Base-by-base conservation (phyloP, 2,329 filamentous ascomycete species). In the Stagonosporopsis tanaceti region DNA sequence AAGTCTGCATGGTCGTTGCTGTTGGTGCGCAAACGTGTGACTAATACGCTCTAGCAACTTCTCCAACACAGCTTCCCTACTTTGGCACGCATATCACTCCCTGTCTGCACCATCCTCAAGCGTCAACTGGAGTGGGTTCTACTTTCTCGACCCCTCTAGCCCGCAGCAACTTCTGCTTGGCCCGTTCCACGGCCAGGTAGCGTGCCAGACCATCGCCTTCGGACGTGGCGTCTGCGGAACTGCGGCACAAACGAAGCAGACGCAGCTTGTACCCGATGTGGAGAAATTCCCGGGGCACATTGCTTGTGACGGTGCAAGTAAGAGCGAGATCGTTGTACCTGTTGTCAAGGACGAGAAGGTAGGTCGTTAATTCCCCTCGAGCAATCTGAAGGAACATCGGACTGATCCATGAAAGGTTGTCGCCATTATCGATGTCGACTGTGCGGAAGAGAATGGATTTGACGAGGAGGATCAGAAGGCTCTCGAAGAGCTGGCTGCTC, bases 281-380 rank as follows among this genome's bases (percentile, higher is more conserved):
- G 87, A 91, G 40, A 70, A 78, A 48, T 94, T 94, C 69, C 89
- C 89, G 0, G 91, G 90, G 2, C 91, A 94, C 72, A 93, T 95
- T 70, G 90, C 91, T 9, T 94, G 91, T 73, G 91, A 95, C 74
- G 85, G 85, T 4, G 88, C 86, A 55, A 91, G 86, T 68, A 85
- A 81, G 78, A 93, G 91, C 72, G 91, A 95, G 80, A 88, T 95
- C 72, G 91, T 95, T 17, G 91, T 94, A 46, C 91, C 91, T 2
- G 84, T 94, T 60, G 63, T 89, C 9, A 70, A 79, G 57, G 67
- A 67, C n/a, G 80, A 73, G 22, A 80, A 80, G 76, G 81, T 83
- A 61, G 65, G 75, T 68, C n/a, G 9, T 14, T 32, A 15, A 32
- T 32, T 40, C 35, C 8, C 22, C 25, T 15, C 7, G 11, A 25